phyloP scores from a whole-genome alignment of 2,329 filamentous ascomycete species.

The Phyllosticta citribraziliensis region DNA sequence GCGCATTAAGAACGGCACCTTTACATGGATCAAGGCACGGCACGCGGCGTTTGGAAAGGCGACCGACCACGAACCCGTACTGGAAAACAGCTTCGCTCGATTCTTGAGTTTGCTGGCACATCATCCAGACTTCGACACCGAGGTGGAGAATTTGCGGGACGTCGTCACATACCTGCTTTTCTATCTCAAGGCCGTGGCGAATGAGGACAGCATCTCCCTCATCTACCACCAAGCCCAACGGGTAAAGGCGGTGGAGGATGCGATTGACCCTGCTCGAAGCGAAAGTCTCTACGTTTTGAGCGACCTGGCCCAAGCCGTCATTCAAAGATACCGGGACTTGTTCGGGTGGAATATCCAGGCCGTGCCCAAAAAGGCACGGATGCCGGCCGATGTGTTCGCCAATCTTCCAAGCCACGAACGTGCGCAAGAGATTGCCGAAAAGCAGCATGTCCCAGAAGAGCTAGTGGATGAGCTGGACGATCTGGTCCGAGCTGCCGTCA shows the following conservation, averaged over 20 bases:
- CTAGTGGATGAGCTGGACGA: conserved; percentile 66
- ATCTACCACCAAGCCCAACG: conserved; percentile 89
- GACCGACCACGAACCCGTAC: conserved; percentile 40
- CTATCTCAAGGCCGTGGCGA: conserved; percentile 74
- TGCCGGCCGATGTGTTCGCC: conserved; percentile 71
- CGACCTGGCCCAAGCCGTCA: conserved; percentile 73
- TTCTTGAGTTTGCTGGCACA: conserved; percentile 83
- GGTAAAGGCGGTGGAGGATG: conserved; percentile 82
- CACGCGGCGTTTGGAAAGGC: conserved; percentile 53
- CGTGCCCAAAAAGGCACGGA: conserved; percentile 67
- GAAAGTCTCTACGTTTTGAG: conserved; percentile 77
- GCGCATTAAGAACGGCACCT: conserved; percentile 63
- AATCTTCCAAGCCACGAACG: conserved; percentile 64
- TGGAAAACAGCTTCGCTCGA: conserved; percentile 75
- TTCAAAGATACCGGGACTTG: conserved; percentile 77
- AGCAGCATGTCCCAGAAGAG: conserved; percentile 70
- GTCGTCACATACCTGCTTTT: conserved; percentile 85
- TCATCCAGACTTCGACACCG: conserved; percentile 71
- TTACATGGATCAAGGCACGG: conserved; percentile 83
- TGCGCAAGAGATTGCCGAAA: conserved; percentile 78
- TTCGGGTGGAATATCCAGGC: conserved; percentile 80
- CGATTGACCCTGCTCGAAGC: conserved; percentile 45
- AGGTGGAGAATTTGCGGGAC: conserved; percentile 59
- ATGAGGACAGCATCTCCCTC: conserved; percentile 74
- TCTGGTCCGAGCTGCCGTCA: conserved; percentile 60